A percentile compares a stretch with the other conserved stretches of the same genome.
Conservation (phyloP, 2,329 filamentous ascomycete genomes). For the Apiospora kogelbergensis region DNA sequence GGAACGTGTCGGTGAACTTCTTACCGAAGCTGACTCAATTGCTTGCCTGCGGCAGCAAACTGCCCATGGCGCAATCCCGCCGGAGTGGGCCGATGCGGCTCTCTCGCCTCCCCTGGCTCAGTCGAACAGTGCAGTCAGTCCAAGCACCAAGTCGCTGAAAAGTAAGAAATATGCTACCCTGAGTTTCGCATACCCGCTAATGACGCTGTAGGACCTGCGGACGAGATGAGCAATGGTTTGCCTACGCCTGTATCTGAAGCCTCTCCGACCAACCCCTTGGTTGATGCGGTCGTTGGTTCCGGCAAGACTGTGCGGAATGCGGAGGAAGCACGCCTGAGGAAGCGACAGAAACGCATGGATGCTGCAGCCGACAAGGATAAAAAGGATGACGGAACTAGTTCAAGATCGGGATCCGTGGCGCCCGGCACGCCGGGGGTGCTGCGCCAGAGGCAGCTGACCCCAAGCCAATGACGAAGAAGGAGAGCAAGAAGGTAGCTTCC, state of each 20-base stretch:
- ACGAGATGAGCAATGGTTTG: conserved; percentile 39
- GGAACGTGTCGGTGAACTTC: conserved; percentile 70
- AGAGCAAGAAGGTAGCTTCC: conserved; percentile 70
- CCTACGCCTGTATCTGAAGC: conserved; percentile 47
- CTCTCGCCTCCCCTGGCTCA: conserved; percentile 33
- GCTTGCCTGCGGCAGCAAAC: conserved; percentile 72
- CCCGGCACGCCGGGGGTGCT: conserved; percentile 59
- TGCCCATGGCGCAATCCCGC: conserved; percentile 76
- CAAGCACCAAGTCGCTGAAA: conserved; percentile 57
- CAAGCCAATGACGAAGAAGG: conserved; percentile 84
- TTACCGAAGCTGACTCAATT: conserved; percentile 75
- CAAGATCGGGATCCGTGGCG: conserved; percentile 56
- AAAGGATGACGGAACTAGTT: conserved; percentile 41
- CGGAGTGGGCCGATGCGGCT: conserved; percentile 74
- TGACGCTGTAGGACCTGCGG: conserved; percentile 38
- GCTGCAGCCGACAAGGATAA: conserved; percentile 49
- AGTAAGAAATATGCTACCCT: conserved; percentile 45
- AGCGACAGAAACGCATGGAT: conserved; percentile 62
- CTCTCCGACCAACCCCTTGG: conserved; percentile 50
- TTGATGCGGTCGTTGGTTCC: conserved; percentile 57
- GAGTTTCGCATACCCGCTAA: conserved; percentile 27
- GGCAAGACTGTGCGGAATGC: conserved; percentile 66
- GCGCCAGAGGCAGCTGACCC: conserved; percentile 60
- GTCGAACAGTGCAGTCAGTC: conserved; percentile 48
- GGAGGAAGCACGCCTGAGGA: conserved; percentile 71